Conservation (phyloP, 148 eudicot genomes). For the Amaranthus palmeri region DNA sequence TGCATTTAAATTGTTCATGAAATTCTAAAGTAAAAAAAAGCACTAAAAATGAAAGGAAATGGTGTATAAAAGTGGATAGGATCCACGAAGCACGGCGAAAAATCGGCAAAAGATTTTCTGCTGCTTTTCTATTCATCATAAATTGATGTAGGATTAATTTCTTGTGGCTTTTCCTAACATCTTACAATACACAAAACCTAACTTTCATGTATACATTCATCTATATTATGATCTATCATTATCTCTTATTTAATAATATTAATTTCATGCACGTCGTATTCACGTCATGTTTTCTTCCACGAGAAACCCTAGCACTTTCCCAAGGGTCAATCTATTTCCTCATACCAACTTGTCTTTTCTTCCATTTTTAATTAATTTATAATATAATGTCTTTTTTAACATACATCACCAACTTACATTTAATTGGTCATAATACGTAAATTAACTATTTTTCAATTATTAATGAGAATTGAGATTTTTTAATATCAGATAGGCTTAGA, state of each 20-base stretch:
- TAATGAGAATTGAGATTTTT: not conserved
- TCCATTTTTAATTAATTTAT: too few relatives aligned
- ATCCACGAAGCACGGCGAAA: slow-evolving; percentile 36
- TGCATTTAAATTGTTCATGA: too few relatives aligned
- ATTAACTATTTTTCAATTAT: not conserved
- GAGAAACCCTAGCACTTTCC: slow-evolving; percentile 21
- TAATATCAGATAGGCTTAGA: too few relatives aligned
- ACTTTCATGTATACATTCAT: slow-evolving; percentile 7
- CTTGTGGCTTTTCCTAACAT: not conserved
- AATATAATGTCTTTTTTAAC: not conserved
- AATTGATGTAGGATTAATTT: not conserved
- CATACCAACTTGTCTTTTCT: slow-evolving; percentile 4
- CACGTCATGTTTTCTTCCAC: slow-evolving; percentile 24
- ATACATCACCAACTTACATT: not conserved
- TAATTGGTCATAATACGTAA: not conserved
- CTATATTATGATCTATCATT: not conserved
- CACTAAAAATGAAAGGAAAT: not conserved
- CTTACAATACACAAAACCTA: slow-evolving; percentile 5
- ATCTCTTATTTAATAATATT: not conserved
- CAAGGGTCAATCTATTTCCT: slow-evolving; percentile 23
- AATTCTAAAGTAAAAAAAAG: too few relatives aligned
- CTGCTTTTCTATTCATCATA: not conserved
- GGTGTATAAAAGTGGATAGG: slow-evolving; percentile 13
- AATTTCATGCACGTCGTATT: slow-evolving; percentile 45
- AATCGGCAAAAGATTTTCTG: slow-evolving; percentile 21